Evolutionary conservation across 441 rosid genomes (phyloP), one percentile per base, ranked within the genome.

Genomic region (Lepidium campestre): DNA sequence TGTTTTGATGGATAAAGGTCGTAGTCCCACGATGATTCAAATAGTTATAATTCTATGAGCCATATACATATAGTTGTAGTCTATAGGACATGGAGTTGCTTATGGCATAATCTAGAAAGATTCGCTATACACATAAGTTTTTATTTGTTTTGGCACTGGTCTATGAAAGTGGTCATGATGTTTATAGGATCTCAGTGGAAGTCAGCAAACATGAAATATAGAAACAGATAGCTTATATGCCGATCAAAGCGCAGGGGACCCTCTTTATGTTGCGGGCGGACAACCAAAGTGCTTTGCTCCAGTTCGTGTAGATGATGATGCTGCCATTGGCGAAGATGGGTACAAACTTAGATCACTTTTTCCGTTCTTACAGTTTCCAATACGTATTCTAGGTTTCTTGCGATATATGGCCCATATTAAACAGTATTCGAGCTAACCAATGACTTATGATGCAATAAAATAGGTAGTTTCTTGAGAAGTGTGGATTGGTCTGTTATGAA

Each of bases 211-310:
- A 45, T 55, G 20, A 37, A 65, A 44, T 35, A 34, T 23, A 10
- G 27, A 46, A 17, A 25, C 54, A 22, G 5, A 64, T 64, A 14
- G 52, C 68, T 61, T 37, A 66, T 64, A 10, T 56, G 57, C 48
- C 47, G 66, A 63, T 39, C 39, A 22, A 41, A 58, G 5, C 72
- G 57, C 90, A 89, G 96, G 90, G 50, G 93, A 90, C 81, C 90
- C 95, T 42, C 90, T 93, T 15, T 90, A 90, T 80, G 79, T 67
- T 49, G 74, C 53, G 40, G 94, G 97, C 4, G 96, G 96, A 65
- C 84, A 79, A 71, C 94, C 97, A 27, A 84, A 76, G 69, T 62
- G 72, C 76, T 78, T 75, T 46, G 80, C 71, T 69, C 66, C 80
- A 49, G 86, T 82, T 73, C n/a, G 36, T 46, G 78, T 70, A n/a